Evolutionary conservation across 2,329 filamentous ascomycete genomes (phyloP), one percentile per base, ranked within the genome.

Genomic region (Graphiopsis chlorocephala): DNA sequence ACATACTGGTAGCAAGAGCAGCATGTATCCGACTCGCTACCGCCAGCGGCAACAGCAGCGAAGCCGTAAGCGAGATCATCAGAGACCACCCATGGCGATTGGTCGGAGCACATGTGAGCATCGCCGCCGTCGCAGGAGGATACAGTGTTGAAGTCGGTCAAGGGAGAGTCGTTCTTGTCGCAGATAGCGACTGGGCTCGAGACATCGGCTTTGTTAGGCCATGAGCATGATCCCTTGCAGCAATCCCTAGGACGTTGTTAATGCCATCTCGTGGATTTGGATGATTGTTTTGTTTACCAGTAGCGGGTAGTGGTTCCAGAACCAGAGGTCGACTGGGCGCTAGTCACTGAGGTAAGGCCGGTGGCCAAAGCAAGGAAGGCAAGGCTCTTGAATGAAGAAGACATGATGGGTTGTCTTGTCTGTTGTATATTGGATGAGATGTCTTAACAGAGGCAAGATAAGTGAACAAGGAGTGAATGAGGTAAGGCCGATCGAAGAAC

Each of bases 171-270:
- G 68, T 82, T 77, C 68, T 78, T 80, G 72, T 83, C 78, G 75
- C 86, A 89, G 38, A 84, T 83, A 20, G 77, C 76, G 38, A 87
- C 83, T 15, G 85, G 83, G 58, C 73, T 72, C 65, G 76, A 78
- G 74, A 86, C 81, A 47, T 79, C 67, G 15, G 83, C 85, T 74
- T 89, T 89, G 62, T 76, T 81, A 14, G 80, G 73, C 87, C 87
- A 83, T 3, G 81, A 81, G 74, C 88, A 90, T 23, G 86, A 88
- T 26, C 87, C 84, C 80, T 91, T 91, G 79, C 88, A 90, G 80
- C 88, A 90, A 74, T 90, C 88, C 84, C 85, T 78, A 67, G 76
- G 7, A 76, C 57, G 74, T 69, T 45, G 75, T 78, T 26, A 72
- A 72, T 17, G 25, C 29, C n/a, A 11, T 31, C 50, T 20, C n/a